Evolutionary conservation across 2,329 filamentous ascomycete genomes (phyloP).

Genomic region (Fusarium austroafricanum): DNA sequence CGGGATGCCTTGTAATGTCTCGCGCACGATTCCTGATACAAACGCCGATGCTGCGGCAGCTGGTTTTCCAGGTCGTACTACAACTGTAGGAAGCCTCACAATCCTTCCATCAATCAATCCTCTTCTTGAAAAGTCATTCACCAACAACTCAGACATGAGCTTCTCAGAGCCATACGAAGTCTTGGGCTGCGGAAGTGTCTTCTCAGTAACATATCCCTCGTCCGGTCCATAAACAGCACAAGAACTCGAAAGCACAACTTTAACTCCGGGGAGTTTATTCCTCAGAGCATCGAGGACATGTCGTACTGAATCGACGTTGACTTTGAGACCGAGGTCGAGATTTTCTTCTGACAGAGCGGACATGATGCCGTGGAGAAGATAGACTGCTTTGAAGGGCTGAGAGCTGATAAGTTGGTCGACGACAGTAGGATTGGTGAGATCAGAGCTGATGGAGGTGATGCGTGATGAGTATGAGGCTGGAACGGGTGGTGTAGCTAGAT

Average conservation of each 20-base stretch:
- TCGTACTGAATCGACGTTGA: slow-evolving; percentile 69
- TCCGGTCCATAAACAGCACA: slow-evolving; percentile 67
- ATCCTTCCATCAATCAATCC: slow-evolving; percentile 68
- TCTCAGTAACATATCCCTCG: slow-evolving; percentile 33
- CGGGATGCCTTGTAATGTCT: slow-evolving; percentile 61
- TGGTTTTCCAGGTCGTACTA: slow-evolving; percentile 69
- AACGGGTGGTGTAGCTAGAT: slow-evolving; percentile 64
- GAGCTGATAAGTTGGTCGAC: slow-evolving; percentile 47
- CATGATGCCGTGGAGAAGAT: slow-evolving; percentile 74
- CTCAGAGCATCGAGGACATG: slow-evolving; percentile 64
- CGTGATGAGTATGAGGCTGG: slow-evolving; percentile 53
- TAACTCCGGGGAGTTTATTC: slow-evolving; percentile 57
- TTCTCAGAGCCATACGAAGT: slow-evolving; percentile 72
- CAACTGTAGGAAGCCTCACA: slow-evolving; percentile 69
- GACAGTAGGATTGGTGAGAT: slow-evolving; percentile 36
- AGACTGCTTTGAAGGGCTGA: slow-evolving; percentile 58
- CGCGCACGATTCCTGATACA: slow-evolving; percentile 70
- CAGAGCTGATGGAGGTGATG: slow-evolving; percentile 42
- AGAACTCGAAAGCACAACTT: slow-evolving; percentile 68
- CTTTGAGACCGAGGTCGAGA: slow-evolving; percentile 63
- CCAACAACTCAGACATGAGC: slow-evolving; percentile 65
- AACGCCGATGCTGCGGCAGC: slow-evolving; percentile 71
- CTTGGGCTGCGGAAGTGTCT: slow-evolving; percentile 58
- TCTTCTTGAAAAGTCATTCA: slow-evolving; percentile 56
- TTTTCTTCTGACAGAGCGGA: slow-evolving; percentile 70